Conservation (phyloP, 148 eudicot genomes). For the Camellia granthamiana region DNA sequence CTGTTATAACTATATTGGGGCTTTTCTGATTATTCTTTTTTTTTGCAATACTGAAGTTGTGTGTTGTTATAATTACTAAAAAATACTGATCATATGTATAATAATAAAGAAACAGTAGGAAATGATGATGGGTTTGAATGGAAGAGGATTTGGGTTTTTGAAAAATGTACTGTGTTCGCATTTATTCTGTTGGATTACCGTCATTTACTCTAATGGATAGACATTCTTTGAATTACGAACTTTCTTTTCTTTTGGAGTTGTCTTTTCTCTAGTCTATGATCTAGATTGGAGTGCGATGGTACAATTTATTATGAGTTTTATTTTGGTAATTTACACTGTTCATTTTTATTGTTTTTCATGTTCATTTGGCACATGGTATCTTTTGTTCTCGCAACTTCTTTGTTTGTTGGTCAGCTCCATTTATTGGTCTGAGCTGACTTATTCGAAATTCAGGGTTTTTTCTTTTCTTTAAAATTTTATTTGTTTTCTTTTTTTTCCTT, state of each 20-base stretch:
- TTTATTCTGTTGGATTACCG: not conserved
- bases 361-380: no score
- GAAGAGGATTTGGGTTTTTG: constrained; percentile 5
- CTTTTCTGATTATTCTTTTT: constrained; percentile 6
- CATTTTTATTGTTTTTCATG: no score
- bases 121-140: constrained; percentile 4
- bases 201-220: not conserved
- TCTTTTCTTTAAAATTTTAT: no score
- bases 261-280: no score
- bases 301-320: no score
- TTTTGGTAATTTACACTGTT: no score
- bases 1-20: not conserved
- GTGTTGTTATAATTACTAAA: constrained; percentile 24
- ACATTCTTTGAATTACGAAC: no score
- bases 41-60: constrained; percentile 30
- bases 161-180: not conserved
- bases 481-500: not conserved
- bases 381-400: no score
- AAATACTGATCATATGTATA: constrained; percentile 9
- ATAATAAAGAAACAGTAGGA: constrained; percentile 13
- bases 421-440: no score
- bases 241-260: no score
- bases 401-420: no score
- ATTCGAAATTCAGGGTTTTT: not conserved
- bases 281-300: no score